phyloP scores from a whole-genome alignment of 768 basidiomycete genomes.

The Paxillus involutus region DNA sequence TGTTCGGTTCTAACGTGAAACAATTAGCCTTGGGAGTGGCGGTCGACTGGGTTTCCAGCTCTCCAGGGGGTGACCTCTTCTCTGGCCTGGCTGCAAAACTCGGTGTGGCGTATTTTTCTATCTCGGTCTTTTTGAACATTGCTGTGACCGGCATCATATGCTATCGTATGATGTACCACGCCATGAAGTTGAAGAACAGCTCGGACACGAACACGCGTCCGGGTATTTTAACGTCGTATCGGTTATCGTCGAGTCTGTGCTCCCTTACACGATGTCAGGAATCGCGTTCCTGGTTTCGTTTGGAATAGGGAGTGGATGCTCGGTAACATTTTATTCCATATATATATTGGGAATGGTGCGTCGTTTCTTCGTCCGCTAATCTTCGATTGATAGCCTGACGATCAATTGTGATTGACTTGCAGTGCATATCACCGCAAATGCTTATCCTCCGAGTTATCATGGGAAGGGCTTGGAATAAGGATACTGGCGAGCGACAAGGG shows the following conservation, averaged over 20 bases:
- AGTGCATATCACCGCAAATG: conserved; percentile 28
- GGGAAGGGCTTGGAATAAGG: conserved; percentile 16
- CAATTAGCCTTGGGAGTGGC: conserved; percentile 17
- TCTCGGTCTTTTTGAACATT: conserved; percentile 19
- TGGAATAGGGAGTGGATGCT: conserved; percentile 11
- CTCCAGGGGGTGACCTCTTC: conserved; percentile 18
- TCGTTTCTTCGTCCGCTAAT: too few species aligned
- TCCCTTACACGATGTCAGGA: conserved; percentile 26
- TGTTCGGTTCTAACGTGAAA: too few species aligned
- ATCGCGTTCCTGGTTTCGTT: conserved; percentile 24
- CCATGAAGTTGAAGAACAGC: conserved; percentile 7
- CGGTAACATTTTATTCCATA: conserved; percentile 16
- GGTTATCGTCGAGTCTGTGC: conserved; percentile 22
- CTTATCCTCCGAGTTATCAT: conserved; percentile 23
- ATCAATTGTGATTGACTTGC: not conserved
- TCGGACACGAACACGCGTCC: conserved; percentile 20
- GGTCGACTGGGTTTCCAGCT: conserved; percentile 13
- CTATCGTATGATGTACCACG: conserved; percentile 15
- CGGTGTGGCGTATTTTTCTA: conserved; percentile 19
- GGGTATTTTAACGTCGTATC: conserved; percentile 19
- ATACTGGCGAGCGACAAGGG: not conserved
- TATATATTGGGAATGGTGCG: conserved; percentile 27
- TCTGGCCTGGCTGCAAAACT: not conserved
- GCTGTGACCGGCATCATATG: conserved; percentile 21
- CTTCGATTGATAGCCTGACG: not conserved